Evolutionary conservation across 495 filamentous ascomycete species (phyloP).

Genomic region (Aspergillus campestris): DNA sequence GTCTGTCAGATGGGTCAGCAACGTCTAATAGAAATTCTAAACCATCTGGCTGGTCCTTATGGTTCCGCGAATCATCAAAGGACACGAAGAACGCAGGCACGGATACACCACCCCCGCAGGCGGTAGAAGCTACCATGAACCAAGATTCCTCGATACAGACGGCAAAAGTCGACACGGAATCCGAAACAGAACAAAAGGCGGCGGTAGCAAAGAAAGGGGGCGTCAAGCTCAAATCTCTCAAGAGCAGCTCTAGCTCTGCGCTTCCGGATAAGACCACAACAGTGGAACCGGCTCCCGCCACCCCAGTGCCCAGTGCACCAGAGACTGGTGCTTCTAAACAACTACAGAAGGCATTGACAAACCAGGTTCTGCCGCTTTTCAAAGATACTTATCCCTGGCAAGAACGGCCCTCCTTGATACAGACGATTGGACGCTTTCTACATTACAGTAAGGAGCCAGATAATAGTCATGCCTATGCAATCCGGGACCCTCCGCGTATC

Average conservation of each 20-base stretch:
- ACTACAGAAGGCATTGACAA: slow-evolving; percentile 41
- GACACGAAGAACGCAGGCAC: slow-evolving; percentile 18
- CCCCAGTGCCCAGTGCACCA: slow-evolving; percentile 24
- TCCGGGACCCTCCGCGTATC: slow-evolving; percentile 60
- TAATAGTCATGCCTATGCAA: slow-evolving; percentile 61
- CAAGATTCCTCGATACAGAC: slow-evolving; percentile 24
- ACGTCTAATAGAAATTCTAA: slow-evolving; percentile 26
- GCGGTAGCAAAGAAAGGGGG: slow-evolving; percentile 41
- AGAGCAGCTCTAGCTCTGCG: slow-evolving; percentile 35
- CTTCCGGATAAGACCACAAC: slow-evolving; percentile 27
- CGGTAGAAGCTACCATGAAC: slow-evolving; percentile 62
- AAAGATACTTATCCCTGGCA: slow-evolving; percentile 57
- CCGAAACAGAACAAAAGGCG: slow-evolving; percentile 19
- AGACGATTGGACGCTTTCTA: slow-evolving; percentile 59
- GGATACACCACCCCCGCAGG: slow-evolving; percentile 32
- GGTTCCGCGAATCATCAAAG: slow-evolving; percentile 59
- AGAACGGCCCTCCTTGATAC: slow-evolving; percentile 61
- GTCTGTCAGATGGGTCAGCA: slow-evolving; percentile 10
- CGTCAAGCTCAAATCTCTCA: slow-evolving; percentile 35
- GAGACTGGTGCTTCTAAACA: slow-evolving; percentile 36
- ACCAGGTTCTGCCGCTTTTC: slow-evolving; percentile 63
- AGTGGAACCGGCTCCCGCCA: slow-evolving; percentile 22
- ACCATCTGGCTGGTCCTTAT: slow-evolving; percentile 78
- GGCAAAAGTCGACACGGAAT: slow-evolving; percentile 9
- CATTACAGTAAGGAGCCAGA: slow-evolving; percentile 52